Evolutionary conservation across 1,284 basidiomycete genomes (phyloP), one percentile per base, ranked within the genome.

Genomic region (Uromyces viciae-fabae): DNA sequence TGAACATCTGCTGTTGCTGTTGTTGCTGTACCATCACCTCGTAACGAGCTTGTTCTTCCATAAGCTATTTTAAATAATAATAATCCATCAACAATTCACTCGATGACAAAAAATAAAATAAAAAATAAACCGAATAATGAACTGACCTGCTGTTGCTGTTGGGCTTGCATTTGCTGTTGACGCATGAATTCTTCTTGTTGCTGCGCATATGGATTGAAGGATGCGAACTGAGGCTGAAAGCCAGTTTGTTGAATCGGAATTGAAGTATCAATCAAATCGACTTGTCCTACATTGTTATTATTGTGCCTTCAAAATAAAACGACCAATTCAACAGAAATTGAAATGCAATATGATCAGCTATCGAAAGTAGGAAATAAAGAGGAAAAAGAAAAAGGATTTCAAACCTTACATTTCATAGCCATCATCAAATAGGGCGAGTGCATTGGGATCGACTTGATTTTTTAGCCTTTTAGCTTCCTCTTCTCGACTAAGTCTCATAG

Each of bases 401-500:
- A n/a, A n/a, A 25, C 25, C 36, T 54, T 38, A 75, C 69, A 64
- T 49, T 33, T 73, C 38, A 62, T 56, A 40, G 58, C 64, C 79
- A 76, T 75, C 75, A 77, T 83, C 78, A 62, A 74, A 81, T 38
- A 81, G 46, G 60, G 78, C 78, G 14, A 49, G 31, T 19, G 71
- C 78, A 46, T 81, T 81, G 9, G 78, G 58, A 60, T 81, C 71
- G 33, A 82, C 3, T 81, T 72, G 43, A 40, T 40, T 42, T 38
- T 71, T 69, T 25, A 82, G 81, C 46, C 64, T 62, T 75, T 88
- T 87, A 64, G 88, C 88, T 83, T 92, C 91, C 82, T 97, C 94
- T 83, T 92, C 91, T n/a, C 89, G 91, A 82, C 90, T 88, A 46
- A 89, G 89, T 84, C 90, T 88, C 88, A 94, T 94, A 84, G 93